Evolutionary conservation across 257 asterid species (phyloP), one percentile per base, ranked within the genome.

Genomic region (Jasminum sambac): DNA sequence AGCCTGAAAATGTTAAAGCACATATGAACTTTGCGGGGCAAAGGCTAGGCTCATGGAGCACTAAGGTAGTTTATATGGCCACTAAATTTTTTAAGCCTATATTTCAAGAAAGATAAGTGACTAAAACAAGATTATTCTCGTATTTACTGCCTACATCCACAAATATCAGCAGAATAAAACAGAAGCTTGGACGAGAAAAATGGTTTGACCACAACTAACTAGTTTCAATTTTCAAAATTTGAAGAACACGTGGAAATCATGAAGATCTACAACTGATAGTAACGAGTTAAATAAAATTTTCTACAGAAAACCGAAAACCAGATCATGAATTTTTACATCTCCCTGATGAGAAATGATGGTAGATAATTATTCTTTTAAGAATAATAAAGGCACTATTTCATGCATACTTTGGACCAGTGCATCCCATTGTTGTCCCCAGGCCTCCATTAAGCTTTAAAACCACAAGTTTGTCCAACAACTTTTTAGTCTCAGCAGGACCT

Each of bases 381-480:
- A 55, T 55, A 23, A 19, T 19, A 55, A 55, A 55, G 23, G 14
- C 30, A 55, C 34, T 8, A 11, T 55, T 30, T 30, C 21, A 38
- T 55, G 38, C 90, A 61, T 90, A 95, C 99, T 95, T 92, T 58
- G 99, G 99, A 60, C 99, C 99, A 16, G 97, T 95, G 78, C 99
- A 95, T 6, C 99, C 99, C 99, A 95, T 95, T 14, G 99, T 95
- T 63, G 99, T 95, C 75, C 99, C 99, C 87, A 95, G 84, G 42
- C 99, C 99, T 81, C 99, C 99, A 74, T 95, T 95, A 76, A 95
- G 99, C 87, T 95, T 95, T 66, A 95, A 70, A 57, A 95, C 99
- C 69, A 84, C 99, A 68, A 95, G 96, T 82, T 95, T 95, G 83
- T 92, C 92, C 77, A 95, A 78, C 68, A 95, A 96, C 63, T 82